These are phyloP conservation scores for Clavariopsis aquatica DNA, from an alignment of 495 filamentous ascomycete species.

Conservation along the genomic window DNA sequence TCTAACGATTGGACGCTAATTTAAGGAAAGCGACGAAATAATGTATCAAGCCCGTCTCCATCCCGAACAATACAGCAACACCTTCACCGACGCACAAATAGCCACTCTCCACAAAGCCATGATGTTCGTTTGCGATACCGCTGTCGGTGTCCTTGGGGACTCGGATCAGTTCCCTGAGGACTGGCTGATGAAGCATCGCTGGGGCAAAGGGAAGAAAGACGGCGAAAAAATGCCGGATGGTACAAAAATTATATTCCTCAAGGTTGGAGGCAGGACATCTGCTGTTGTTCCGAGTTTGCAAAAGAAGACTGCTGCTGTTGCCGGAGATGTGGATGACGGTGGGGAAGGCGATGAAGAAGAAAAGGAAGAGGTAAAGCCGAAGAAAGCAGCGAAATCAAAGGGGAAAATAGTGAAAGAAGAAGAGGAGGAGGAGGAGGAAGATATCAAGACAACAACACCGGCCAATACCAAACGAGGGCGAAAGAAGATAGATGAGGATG, in stretches of 20 bases:
- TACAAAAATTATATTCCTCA: conserved; percentile 77
- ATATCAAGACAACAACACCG: conserved; percentile 12
- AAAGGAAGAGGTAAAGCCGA: conserved; percentile 32
- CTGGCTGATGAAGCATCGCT: conserved; percentile 87
- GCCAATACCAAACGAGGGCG: conserved; percentile 26
- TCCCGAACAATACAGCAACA: conserved; percentile 88
- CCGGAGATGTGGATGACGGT: conserved; percentile 42
- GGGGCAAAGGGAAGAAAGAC: conserved; percentile 86
- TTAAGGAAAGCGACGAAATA: conserved; percentile 66
- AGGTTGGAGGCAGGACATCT: conserved; percentile 85
- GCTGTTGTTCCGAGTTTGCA: conserved; percentile 82
- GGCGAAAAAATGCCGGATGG: conserved; percentile 73
- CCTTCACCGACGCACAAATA: conserved; percentile 71
- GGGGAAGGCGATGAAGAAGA: conserved; percentile 23
- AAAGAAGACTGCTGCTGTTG: conserved; percentile 68
- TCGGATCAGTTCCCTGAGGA: conserved; percentile 79
- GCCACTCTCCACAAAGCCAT: conserved; percentile 71
- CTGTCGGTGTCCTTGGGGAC: conserved; percentile 78
- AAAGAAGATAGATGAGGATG: conserved; percentile 13
- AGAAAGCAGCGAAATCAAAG: conserved; percentile 24
- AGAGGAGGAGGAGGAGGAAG: conserved; percentile 28
- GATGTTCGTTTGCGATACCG: conserved; percentile 73
- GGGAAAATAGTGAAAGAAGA: conserved; percentile 10
- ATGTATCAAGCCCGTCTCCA: conserved; percentile 85
- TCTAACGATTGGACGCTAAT: conserved; percentile 14